Evolutionary conservation across 2,329 filamentous ascomycete species (phyloP).

Genomic region (Raffaelea ambrosiae): DNA sequence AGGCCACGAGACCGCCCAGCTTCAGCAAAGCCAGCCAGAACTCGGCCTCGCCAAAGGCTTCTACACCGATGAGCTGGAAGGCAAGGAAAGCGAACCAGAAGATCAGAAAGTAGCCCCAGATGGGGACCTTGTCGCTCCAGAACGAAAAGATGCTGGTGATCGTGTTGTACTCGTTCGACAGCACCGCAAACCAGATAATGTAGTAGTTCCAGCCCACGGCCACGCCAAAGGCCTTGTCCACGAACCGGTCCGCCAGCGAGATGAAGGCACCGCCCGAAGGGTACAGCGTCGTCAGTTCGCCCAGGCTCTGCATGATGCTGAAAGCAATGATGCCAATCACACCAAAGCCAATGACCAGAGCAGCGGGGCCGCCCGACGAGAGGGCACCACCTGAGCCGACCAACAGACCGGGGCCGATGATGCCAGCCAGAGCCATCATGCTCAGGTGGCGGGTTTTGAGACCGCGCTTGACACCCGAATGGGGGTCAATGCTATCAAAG

Average conservation of each 20-base stretch:
- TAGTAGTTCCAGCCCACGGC: slow-evolving; percentile 67
- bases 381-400: slow-evolving; percentile 65
- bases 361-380: slow-evolving; percentile 59
- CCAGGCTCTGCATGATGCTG: slow-evolving; percentile 63
- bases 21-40: slow-evolving; percentile 73
- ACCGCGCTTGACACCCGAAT: slow-evolving; percentile 59
- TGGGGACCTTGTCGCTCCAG: slow-evolving; percentile 52
- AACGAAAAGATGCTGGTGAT: slow-evolving; percentile 57
- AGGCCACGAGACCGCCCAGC: slow-evolving; percentile 59
- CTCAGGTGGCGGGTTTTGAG: slow-evolving; percentile 59
- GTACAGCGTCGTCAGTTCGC: slow-evolving; percentile 66
- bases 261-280: slow-evolving; percentile 64
- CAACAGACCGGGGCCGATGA: slow-evolving; percentile 61
- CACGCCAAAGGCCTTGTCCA: slow-evolving; percentile 61
- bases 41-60: slow-evolving; percentile 70
- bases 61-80: slow-evolving; percentile 64
- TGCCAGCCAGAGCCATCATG: slow-evolving; percentile 57
- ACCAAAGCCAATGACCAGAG: slow-evolving; percentile 64
- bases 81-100: slow-evolving; percentile 59
- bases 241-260: slow-evolving; percentile 61
- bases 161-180: slow-evolving; percentile 65
- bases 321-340: slow-evolving; percentile 62
- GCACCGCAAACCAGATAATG: slow-evolving; percentile 55
- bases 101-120: slow-evolving; percentile 64
- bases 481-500: slow-evolving; percentile 43